Percentiles rank a stretch among this genome's conserved stretches.
phyloP scores from a whole-genome alignment of 2,329 filamentous ascomycete genomes.

The Fusarium sp. region DNA sequence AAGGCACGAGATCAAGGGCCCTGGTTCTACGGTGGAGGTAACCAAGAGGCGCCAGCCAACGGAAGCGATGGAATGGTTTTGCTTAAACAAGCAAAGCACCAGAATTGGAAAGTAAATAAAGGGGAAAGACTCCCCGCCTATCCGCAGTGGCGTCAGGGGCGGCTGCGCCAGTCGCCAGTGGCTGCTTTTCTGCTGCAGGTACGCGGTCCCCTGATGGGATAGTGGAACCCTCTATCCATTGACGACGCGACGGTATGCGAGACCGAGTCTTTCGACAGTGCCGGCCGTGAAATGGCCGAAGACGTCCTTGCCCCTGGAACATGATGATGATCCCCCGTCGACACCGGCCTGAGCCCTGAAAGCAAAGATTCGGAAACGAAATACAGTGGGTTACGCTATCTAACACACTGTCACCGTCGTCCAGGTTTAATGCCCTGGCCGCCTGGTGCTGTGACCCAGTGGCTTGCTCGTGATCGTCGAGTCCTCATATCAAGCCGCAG shows the following conservation, averaged over 20 bases:
- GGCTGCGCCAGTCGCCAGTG: slow-evolving; percentile 11
- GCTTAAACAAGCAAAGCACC: slow-evolving; percentile 13
- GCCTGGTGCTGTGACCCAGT: slow-evolving; percentile 7
- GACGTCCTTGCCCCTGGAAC: slow-evolving; percentile 1
- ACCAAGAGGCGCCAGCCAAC: slow-evolving; percentile 19
- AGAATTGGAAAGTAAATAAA: slow-evolving; percentile 38
- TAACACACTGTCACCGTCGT: slow-evolving; percentile 26
- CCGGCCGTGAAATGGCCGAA: slow-evolving; percentile 25
- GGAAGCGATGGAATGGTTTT: slow-evolving; percentile 22
- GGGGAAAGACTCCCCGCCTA: slow-evolving; percentile 29
- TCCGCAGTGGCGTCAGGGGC: slow-evolving; percentile 39
- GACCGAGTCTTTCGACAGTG: slow-evolving; percentile 15
- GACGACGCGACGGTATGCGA: slow-evolving; percentile 11
- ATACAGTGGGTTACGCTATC: slow-evolving; percentile 24
- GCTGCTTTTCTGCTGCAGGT: slow-evolving; percentile 39
- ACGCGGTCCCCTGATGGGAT: slow-evolving; percentile 21
- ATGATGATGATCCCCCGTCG: slow-evolving; percentile 2
- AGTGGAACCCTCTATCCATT: not conserved
- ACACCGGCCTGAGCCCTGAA: slow-evolving; percentile 5
- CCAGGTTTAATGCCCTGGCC: slow-evolving; percentile 17
- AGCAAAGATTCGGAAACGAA: slow-evolving; percentile 17
- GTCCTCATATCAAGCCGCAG: slow-evolving; percentile 35
- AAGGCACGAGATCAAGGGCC: slow-evolving; percentile 28
- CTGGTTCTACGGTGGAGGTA: slow-evolving; percentile 26
- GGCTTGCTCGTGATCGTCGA: slow-evolving; percentile 34